Evolutionary conservation across 176 grass and related monocot genomes (phyloP), one percentile per base, ranked within the genome.

Genomic region (Juncus inflexus): DNA sequence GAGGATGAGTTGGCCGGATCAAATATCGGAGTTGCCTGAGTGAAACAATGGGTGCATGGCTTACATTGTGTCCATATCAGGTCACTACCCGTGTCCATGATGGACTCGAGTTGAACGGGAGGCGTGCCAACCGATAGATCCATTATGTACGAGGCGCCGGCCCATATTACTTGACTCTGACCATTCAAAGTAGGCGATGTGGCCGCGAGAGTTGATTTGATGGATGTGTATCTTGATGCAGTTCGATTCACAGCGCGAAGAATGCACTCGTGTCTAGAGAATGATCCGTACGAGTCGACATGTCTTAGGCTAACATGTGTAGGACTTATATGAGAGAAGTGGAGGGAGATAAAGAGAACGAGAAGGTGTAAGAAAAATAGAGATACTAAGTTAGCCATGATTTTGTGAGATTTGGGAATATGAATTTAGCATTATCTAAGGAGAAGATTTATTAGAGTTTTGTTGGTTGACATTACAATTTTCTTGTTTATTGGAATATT

Each of bases 31-130:
- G 79, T 80, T 1, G 72, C 65, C 70, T 80, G 79, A 40, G 54
- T 0, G 52, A 83, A 70, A 76, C 87, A 86, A 11, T 38, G 4
- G 9, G 50, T 59, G 67, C 87, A 90, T 0, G 67, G 67, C n/a
- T 52, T 39, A 58, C 83, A 86, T 74, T 86, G 79, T 35, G 79
- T 77, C 87, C 87, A 90, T 16, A 55, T 73, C 57, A 86, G 87
- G 58, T 80, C 67, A 76, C 87, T 90, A 16, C 87, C 82, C 12
- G 79, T 83, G 62, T 80, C 79, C 62, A 77, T 50, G 40, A 83
- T 40, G 12, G 60, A 73, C 0, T 55, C 42, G 74, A 83, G 76
- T 16, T 37, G 50, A 10, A 83, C 52, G 0, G 39, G 56, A 64
- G 87, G 79, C 42, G 79, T 90, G 50, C 87, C 87, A 1, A 90